Conservation (phyloP, 208 protist species). For the Wallacemonas rigidus region DNA sequence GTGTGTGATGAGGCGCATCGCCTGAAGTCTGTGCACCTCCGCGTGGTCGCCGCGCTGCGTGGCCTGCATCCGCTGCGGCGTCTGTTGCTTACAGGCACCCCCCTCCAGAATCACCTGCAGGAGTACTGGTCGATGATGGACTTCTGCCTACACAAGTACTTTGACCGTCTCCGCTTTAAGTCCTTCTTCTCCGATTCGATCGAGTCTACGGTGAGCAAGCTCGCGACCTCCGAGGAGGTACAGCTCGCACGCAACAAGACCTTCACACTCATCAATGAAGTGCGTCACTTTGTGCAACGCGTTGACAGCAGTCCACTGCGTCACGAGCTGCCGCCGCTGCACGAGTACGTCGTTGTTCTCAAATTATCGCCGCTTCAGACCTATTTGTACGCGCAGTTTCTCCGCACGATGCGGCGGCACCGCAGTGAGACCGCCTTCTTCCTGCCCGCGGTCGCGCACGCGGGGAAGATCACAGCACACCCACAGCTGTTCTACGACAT, state of each 20-base stretch:
- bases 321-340: slow-evolving; percentile 74
- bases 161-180: slow-evolving; percentile 63
- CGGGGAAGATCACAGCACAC: slow-evolving; percentile 92
- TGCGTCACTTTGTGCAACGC: slow-evolving; percentile 81
- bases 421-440: slow-evolving; percentile 31
- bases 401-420: slow-evolving; percentile 10
- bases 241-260: slow-evolving; percentile 70
- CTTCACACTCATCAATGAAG: slow-evolving; percentile 79
- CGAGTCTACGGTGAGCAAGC: slow-evolving; percentile 50
- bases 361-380: slow-evolving; percentile 62
- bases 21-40: slow-evolving; percentile 85
- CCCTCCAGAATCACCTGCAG: slow-evolving; percentile 92
- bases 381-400: slow-evolving; percentile 48
- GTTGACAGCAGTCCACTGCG: slow-evolving; percentile 71
- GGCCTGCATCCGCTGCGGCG: slow-evolving; percentile 76
- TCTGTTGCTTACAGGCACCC: slow-evolving; percentile 91
- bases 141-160: slow-evolving; percentile 83
- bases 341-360: slow-evolving; percentile 80
- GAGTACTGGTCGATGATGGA: slow-evolving; percentile 94
- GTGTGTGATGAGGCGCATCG: slow-evolving; percentile 94
- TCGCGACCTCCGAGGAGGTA: slow-evolving; percentile 57
- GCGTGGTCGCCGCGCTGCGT: slow-evolving; percentile 67
- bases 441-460: slow-evolving; percentile 66
- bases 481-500: slow-evolving; percentile 81
- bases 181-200: slow-evolving; percentile 82